Conservation (phyloP, 768 basidiomycete genomes). For the Suillus hirtellus region DNA sequence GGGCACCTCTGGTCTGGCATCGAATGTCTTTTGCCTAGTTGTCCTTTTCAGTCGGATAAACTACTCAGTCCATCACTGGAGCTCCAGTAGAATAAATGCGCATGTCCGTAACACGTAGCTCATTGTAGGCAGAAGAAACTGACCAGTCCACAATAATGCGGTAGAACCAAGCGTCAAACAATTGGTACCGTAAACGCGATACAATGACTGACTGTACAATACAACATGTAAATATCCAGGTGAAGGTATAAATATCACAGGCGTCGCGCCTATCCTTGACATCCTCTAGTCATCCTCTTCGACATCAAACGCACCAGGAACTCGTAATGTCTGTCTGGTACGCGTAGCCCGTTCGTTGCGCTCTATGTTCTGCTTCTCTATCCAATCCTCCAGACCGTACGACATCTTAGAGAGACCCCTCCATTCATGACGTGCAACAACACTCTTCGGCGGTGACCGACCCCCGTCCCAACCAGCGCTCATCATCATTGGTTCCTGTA, state of each 20-base stretch:
- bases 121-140: background rate
- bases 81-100: background rate
- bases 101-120: background rate
- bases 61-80: background rate
- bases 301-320: slow-evolving; percentile 31
- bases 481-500: slow-evolving; percentile 85
- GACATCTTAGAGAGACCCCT: slow-evolving; percentile 82
- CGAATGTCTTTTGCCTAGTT: background rate
- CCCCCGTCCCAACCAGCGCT: slow-evolving; percentile 88
- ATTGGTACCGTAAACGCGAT: background rate
- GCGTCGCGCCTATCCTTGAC: background rate
- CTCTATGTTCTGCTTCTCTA: slow-evolving; percentile 52
- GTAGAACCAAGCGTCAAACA: no score
- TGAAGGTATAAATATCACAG: background rate
- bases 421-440: slow-evolving; percentile 94
- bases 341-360: slow-evolving; percentile 23
- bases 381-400: slow-evolving; percentile 70
- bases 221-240: slow-evolving; percentile 4
- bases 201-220: slow-evolving; percentile 3
- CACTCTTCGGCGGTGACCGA: slow-evolving; percentile 39
- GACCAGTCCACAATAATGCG: background rate
- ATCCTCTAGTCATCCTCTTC: slow-evolving; percentile 19
- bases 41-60: background rate
- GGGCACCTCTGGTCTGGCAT: background rate
- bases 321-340: slow-evolving; percentile 12